Conservation (phyloP, 208 protist species). For the Leishmania turanica region DNA sequence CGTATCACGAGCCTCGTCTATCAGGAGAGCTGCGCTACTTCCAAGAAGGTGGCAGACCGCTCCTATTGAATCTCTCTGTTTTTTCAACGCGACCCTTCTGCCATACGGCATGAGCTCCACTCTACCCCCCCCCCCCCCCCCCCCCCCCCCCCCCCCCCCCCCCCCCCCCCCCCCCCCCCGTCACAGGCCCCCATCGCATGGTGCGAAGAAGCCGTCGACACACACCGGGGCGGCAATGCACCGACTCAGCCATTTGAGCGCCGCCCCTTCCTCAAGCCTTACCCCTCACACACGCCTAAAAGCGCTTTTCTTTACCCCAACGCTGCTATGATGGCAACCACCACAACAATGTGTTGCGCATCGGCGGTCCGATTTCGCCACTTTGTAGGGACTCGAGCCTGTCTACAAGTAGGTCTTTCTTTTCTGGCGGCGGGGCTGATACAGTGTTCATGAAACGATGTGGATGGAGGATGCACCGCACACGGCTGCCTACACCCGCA, state of each 20-base stretch:
- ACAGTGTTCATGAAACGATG: background rate
- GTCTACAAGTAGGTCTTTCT: background rate
- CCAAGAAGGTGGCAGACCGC: constrained; percentile 34
- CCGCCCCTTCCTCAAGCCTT: background rate
- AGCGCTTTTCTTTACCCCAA: background rate
- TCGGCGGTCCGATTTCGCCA: background rate
- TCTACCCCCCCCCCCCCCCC: background rate
- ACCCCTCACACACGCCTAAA: background rate
- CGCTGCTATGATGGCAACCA: background rate
- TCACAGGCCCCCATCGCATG: background rate
- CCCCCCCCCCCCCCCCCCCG: background rate
- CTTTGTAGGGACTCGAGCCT: background rate
- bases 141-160: background rate
- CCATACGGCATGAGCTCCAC: background rate
- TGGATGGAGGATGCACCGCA: background rate
- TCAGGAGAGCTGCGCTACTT: constrained; percentile 25
- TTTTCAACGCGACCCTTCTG: background rate
- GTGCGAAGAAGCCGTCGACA: background rate
- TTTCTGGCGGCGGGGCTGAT: background rate
- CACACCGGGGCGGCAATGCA: background rate
- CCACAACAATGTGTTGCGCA: background rate
- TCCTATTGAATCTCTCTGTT: constrained; percentile 38
- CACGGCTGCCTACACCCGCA: background rate
- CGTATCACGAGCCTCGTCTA: constrained; percentile 21
- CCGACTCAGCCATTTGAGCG: background rate